A percentile compares a stretch with the other conserved stretches of the same genome.
Conservation (phyloP, 371 early-diverging fungal species). For the Batrachochytrium dendrobatidis region DNA sequence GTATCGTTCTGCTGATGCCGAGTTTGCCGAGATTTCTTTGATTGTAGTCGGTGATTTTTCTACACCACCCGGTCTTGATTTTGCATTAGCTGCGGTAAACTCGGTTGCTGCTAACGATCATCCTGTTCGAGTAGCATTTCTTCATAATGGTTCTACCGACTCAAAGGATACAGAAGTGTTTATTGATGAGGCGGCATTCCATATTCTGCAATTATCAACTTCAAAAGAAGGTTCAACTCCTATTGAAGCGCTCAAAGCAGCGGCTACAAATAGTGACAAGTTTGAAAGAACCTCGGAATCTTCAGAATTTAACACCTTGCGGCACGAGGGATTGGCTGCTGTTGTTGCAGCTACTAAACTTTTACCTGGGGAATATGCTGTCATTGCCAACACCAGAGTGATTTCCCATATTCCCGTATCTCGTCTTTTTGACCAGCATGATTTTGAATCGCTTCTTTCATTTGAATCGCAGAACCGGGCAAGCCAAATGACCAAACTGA, state of each 20-base stretch:
- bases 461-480: background rate
- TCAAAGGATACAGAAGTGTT: no score
- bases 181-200: no score
- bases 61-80: slow-evolving; percentile 37
- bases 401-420: background rate
- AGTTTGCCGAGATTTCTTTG: slow-evolving; percentile 30
- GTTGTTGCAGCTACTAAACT: no score
- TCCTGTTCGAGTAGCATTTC: slow-evolving; percentile 37
- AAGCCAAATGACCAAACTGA: background rate
- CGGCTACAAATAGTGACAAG: no score
- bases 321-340: no score
- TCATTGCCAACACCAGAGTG: background rate
- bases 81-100: slow-evolving; percentile 41
- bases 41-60: slow-evolving; percentile 53
- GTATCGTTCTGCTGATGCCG: slow-evolving; percentile 4
- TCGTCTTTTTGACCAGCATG: background rate
- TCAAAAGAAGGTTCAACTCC: no score
- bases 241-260: no score
- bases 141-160: slow-evolving; percentile 40
- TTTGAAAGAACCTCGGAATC: no score
- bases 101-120: slow-evolving; percentile 20
- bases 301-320: no score
- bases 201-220: no score
- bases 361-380: background rate
- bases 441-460: background rate